Evolutionary conservation across 148 eudicot genomes (phyloP).

Genomic region (Pharnaceum exiguum): DNA sequence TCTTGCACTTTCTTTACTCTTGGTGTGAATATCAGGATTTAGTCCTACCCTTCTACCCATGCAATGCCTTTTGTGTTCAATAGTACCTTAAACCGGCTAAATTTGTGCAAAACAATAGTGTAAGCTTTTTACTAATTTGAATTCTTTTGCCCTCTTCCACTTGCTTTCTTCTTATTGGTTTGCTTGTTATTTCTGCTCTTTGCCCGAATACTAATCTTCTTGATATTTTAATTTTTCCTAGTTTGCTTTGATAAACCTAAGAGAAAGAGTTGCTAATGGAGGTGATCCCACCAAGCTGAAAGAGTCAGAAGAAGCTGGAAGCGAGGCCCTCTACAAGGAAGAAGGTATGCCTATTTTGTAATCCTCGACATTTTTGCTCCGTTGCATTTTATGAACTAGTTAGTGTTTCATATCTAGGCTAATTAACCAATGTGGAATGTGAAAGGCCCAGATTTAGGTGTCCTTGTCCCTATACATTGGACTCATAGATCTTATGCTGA

Average conservation of each 20-base stretch:
- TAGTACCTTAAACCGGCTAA: no score
- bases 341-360: slow-evolving; percentile 40
- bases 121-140: no score
- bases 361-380: neutral
- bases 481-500: no score
- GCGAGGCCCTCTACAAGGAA: slow-evolving; percentile 27
- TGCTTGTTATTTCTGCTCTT: neutral
- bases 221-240: slow-evolving; percentile 23
- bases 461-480: no score
- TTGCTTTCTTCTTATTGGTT: neutral
- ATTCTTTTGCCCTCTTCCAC: neutral
- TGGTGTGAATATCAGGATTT: no score
- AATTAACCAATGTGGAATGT: no score
- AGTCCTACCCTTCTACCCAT: no score
- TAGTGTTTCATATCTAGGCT: slow-evolving; percentile 4
- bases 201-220: slow-evolving; percentile 17
- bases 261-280: slow-evolving; percentile 80
- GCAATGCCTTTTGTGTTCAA: no score
- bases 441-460: no score
- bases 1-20: no score
- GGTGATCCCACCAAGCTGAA: slow-evolving; percentile 71
- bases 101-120: no score
- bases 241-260: slow-evolving; percentile 51
- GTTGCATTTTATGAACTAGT: neutral
- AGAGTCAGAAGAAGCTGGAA: slow-evolving; percentile 35